phyloP scores from a whole-genome alignment of 305 asterid species.

The Plantago lanceolata region DNA sequence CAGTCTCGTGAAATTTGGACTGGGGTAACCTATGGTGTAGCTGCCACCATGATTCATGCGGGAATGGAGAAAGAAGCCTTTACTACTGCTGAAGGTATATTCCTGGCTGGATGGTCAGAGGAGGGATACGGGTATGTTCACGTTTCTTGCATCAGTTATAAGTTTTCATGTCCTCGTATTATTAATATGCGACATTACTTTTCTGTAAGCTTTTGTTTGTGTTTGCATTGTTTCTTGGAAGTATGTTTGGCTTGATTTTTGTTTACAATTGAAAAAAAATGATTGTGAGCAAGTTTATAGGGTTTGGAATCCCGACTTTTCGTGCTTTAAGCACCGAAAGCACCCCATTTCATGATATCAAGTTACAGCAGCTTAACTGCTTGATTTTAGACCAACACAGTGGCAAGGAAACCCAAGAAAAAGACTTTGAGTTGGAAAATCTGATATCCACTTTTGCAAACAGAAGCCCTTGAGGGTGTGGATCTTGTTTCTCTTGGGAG shows the following conservation, averaged over 20 bases:
- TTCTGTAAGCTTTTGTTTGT: not conserved
- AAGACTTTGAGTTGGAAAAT: not conserved
- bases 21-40: constrained; percentile 87
- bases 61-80: constrained; percentile 96
- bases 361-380: not conserved
- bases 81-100: constrained; percentile 84
- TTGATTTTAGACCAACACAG: too few species aligned
- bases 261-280: not conserved
- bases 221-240: not conserved
- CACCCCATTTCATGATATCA: too few species aligned
- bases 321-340: not conserved
- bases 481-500: not conserved
- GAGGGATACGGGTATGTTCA: constrained; percentile 87
- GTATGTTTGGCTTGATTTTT: not conserved
- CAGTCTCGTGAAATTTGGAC: constrained; percentile 97
- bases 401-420: not conserved
- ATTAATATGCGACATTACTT: not conserved
- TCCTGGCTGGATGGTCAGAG: constrained; percentile 96
- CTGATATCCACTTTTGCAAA: not conserved
- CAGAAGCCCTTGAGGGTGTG: not conserved
- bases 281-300: not conserved
- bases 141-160: not conserved
- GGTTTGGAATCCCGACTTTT: not conserved
- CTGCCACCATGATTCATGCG: constrained; percentile 94
- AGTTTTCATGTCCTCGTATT: not conserved